Evolutionary conservation across 2,329 filamentous ascomycete species (phyloP).

Genomic region (Pyrenophora graminea): DNA sequence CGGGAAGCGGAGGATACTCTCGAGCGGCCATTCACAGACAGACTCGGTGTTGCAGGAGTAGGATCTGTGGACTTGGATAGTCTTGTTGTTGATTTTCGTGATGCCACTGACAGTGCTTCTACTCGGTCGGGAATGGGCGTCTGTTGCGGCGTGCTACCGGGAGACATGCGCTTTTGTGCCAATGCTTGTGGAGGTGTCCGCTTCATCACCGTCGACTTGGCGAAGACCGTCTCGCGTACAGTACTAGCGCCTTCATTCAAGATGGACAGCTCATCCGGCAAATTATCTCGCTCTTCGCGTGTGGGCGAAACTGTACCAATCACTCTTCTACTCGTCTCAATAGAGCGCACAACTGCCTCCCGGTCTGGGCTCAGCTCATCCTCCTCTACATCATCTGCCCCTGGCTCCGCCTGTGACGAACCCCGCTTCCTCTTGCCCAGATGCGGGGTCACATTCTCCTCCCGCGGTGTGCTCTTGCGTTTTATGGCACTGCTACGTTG

Average conservation of each 20-base stretch:
- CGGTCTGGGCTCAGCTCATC: slow-evolving; percentile 43
- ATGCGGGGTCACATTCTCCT: slow-evolving; percentile 31
- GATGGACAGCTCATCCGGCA: slow-evolving; percentile 35
- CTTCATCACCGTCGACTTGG: slow-evolving; percentile 13
- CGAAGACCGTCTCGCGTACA: slow-evolving; percentile 16
- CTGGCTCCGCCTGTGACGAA: slow-evolving; percentile 19
- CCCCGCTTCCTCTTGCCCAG: slow-evolving; percentile 43
- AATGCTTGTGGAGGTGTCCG: slow-evolving; percentile 17
- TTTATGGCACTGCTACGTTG: slow-evolving; percentile 28
- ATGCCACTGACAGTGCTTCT: slow-evolving; percentile 13
- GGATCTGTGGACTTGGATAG: slow-evolving; percentile 29
- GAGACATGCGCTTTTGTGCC: slow-evolving; percentile 10
- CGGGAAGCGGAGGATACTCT: slow-evolving; percentile 19
- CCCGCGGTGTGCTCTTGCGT: slow-evolving; percentile 21
- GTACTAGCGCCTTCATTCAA: slow-evolving; percentile 25
- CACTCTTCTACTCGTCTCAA: slow-evolving; percentile 36
- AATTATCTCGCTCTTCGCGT: slow-evolving; percentile 31
- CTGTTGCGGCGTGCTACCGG: slow-evolving; percentile 5
- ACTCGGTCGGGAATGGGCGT: slow-evolving; percentile 13
- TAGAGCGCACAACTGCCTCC: slow-evolving; percentile 28
- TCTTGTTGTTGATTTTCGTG: slow-evolving; percentile 14
- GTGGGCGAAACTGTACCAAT: slow-evolving; percentile 30
- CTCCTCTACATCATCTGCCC: slow-evolving; percentile 27
- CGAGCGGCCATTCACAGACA: slow-evolving; percentile 18
- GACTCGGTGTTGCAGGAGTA: slow-evolving; percentile 31